Percentiles rank a stretch among this genome's conserved stretches.
These are phyloP conservation scores for Naegleria fowleri DNA, from an alignment of 208 protist species.

Conservation along the genomic window DNA sequence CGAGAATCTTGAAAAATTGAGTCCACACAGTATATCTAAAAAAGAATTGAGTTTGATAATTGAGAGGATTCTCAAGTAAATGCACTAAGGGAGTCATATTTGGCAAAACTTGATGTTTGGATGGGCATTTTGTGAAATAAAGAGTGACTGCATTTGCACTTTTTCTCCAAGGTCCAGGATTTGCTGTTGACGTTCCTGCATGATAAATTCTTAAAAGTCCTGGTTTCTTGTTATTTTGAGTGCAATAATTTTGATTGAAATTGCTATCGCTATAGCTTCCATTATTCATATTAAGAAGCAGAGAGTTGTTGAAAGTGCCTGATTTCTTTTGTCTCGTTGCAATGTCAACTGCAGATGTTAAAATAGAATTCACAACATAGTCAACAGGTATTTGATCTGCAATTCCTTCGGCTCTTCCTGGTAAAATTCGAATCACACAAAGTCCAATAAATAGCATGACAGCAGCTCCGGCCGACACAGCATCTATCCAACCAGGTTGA, in stretches of 20 bases:
- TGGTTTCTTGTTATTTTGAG: background rate
- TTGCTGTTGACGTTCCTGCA: background rate
- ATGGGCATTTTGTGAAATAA: background rate
- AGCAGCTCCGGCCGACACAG: slow-evolving; percentile 55
- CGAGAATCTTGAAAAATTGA: background rate
- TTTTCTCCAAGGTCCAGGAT: background rate
- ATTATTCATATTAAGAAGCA: background rate
- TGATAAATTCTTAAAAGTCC: background rate
- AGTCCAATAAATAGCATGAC: background rate
- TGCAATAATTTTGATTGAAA: too few relatives aligned
- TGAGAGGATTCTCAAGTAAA: background rate
- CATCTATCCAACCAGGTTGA: slow-evolving; percentile 71
- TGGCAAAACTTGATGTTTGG: background rate
- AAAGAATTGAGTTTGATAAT: slow-evolving; percentile 21
- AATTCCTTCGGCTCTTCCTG: background rate
- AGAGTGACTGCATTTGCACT: background rate
- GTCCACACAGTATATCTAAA: background rate
- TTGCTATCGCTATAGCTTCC: background rate
- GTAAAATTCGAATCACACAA: background rate
- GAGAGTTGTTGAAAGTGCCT: background rate
- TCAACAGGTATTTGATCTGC: slow-evolving; percentile 10
- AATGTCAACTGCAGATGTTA: background rate
- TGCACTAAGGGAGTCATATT: background rate
- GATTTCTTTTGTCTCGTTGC: background rate
- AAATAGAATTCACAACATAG: background rate